phyloP scores from a whole-genome alignment of 148 eudicot genomes.

The Chenopodium formosanum region DNA sequence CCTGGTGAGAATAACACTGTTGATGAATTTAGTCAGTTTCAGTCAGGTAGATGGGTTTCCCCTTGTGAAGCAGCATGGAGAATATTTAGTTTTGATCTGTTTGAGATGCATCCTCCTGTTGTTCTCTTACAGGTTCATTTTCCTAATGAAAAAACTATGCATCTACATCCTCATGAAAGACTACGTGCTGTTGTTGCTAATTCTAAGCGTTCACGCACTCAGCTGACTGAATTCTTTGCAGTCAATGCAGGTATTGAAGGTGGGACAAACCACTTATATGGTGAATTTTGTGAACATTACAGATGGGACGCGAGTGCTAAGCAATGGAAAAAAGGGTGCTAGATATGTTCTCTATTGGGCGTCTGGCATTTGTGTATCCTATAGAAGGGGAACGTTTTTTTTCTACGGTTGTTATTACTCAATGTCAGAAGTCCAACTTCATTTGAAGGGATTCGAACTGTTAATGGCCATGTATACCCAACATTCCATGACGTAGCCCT shows the following conservation, averaged over 20 bases:
- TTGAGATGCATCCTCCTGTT: slow-evolving; percentile 20
- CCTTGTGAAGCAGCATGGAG: slow-evolving; percentile 20
- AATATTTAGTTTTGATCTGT: slow-evolving; percentile 6
- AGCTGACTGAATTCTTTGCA: neutral
- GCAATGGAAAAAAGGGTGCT: too few relatives aligned
- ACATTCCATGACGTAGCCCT: neutral
- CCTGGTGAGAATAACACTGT: neutral
- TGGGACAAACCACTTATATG: neutral
- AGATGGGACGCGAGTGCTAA: neutral
- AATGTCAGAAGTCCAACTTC: slow-evolving; percentile 1
- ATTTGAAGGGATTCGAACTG: neutral
- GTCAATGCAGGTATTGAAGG: neutral
- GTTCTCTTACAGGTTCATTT: neutral
- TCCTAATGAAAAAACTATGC: neutral
- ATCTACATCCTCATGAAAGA: neutral
- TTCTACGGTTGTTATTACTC: neutral
- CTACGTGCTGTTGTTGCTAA: too few relatives aligned
- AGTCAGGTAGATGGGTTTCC: slow-evolving; percentile 6
- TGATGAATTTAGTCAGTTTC: slow-evolving; percentile 12
- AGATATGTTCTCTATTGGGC: neutral
- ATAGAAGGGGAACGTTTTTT: slow-evolving; percentile 4
- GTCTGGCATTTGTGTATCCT: neutral
- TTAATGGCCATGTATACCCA: neutral
- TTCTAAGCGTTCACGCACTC: neutral
- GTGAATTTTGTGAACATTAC: neutral